Conservation (phyloP, 495 filamentous ascomycete genomes). For the Trichoderma orchidacearum region DNA sequence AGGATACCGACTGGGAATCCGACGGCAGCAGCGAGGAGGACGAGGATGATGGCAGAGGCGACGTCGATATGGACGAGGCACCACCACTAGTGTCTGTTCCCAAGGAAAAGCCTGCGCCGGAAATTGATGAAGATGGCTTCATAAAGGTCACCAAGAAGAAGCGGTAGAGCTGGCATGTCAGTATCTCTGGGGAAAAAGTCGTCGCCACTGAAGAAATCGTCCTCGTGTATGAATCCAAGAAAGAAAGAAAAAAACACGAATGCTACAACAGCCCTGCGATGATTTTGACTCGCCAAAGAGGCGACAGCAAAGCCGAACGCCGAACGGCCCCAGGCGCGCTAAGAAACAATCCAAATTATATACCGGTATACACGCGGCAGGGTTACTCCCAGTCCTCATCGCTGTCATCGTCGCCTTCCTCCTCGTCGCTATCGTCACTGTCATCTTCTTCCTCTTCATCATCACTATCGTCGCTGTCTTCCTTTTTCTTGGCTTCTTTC, state of each 20-base stretch:
- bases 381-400: constrained; percentile 78
- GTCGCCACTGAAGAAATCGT: not conserved
- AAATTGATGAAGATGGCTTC: constrained; percentile 90
- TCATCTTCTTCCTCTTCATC: constrained; percentile 26
- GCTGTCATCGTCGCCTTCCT: not conserved
- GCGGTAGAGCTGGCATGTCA: constrained; percentile 24
- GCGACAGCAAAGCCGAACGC: not conserved
- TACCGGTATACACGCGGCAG: constrained; percentile 2
- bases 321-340: not conserved
- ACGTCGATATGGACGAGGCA: constrained; percentile 67
- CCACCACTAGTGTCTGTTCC: constrained; percentile 42
- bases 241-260: constrained; percentile 2
- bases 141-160: constrained; percentile 73
- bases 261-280: not conserved
- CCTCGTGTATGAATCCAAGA: constrained; percentile 3
- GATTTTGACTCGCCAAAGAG: not conserved
- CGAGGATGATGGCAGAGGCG: constrained; percentile 27
- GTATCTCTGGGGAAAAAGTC: not conserved
- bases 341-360: not conserved
- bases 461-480: constrained; percentile 28
- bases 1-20: constrained; percentile 42
- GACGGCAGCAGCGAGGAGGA: constrained; percentile 34
- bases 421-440: constrained; percentile 25
- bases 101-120: constrained; percentile 54
- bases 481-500: constrained; percentile 36